Conservation (phyloP, 805 yeast genomes). For the Torulaspora maleeae region DNA sequence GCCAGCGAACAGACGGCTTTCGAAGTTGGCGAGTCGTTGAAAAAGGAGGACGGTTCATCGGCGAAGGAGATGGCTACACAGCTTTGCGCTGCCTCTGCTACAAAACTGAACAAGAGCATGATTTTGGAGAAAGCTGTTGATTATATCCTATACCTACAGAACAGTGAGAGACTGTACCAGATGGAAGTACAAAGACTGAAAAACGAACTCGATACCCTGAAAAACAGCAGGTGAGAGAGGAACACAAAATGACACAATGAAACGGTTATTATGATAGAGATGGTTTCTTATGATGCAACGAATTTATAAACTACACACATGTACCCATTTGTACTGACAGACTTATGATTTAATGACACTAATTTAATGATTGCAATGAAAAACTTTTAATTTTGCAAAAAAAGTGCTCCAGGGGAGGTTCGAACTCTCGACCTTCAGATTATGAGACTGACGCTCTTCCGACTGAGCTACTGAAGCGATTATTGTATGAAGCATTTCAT, state of each 20-base stretch:
- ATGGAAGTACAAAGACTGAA: slow-evolving; percentile 33
- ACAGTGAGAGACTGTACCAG: slow-evolving; percentile 40
- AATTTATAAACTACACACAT: slow-evolving; percentile 6
- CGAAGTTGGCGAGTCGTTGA: slow-evolving; percentile 36
- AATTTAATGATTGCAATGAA: slow-evolving; percentile 1
- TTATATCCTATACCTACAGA: slow-evolving; percentile 51
- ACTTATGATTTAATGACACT: neutral
- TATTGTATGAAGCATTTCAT: too few species aligned
- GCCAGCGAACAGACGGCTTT: slow-evolving; percentile 59
- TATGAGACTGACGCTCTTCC: slow-evolving; percentile 52
- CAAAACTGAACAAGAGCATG: slow-evolving; percentile 58
- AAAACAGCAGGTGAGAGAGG: slow-evolving; percentile 1
- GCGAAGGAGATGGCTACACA: slow-evolving; percentile 3
- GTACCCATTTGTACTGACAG: slow-evolving; percentile 5
- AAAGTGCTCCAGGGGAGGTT: slow-evolving; percentile 46
- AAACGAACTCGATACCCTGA: slow-evolving; percentile 27
- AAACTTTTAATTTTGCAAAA: slow-evolving; percentile 11
- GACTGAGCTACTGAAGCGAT: slow-evolving; percentile 47
- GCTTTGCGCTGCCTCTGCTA: slow-evolving; percentile 19
- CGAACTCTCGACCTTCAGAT: slow-evolving; percentile 49
- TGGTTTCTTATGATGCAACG: slow-evolving; percentile 7
- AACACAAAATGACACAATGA: neutral
- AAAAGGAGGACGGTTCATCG: slow-evolving; percentile 3
- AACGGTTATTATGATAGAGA: slow-evolving; percentile 10
- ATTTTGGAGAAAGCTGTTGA: slow-evolving; percentile 65